Percentiles rank a stretch among this genome's conserved stretches.
phyloP scores from a whole-genome alignment of 352 stramenopile genomes.

The Globisporangium lucens region DNA sequence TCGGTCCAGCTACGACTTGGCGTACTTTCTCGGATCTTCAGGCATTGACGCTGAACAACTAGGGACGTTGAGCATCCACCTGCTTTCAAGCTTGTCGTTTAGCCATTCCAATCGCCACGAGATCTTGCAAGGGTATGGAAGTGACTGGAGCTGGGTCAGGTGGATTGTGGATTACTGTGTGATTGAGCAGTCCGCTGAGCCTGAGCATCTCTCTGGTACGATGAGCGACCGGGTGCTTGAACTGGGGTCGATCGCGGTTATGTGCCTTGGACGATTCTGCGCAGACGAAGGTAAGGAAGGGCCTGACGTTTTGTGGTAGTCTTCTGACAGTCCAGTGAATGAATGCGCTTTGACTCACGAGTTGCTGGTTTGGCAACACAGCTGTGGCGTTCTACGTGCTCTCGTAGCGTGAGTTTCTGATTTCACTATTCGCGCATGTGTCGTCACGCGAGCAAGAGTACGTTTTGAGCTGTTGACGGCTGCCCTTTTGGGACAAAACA shows the following conservation, averaged over 20 bases:
- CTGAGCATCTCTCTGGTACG: neutral
- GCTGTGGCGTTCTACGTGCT: conserved; percentile 12
- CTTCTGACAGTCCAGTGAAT: neutral
- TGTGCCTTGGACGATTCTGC: conserved; percentile 18
- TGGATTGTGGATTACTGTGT: conserved; percentile 16
- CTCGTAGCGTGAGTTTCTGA: conserved; percentile 11
- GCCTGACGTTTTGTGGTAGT: neutral
- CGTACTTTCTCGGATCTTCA: conserved; percentile 13
- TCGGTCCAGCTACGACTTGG: conserved; percentile 17
- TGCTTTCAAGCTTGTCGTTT: conserved; percentile 10
- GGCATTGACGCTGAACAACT: conserved; percentile 1
- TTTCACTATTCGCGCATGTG: conserved; percentile 10
- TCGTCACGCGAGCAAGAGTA: neutral
- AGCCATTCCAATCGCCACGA: conserved; percentile 11
- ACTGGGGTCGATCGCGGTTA: neutral
- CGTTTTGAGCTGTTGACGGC: neutral
- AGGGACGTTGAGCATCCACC: conserved; percentile 3
- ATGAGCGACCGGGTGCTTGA: neutral
- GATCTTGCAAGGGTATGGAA: conserved; percentile 7
- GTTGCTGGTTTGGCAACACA: neutral
- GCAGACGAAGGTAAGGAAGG: conserved; percentile 12
- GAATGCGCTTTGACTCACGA: neutral
- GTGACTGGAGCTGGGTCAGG: conserved; percentile 11
- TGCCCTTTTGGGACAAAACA: neutral
- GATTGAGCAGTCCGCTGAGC: neutral